Evolutionary conservation across 768 basidiomycete species (phyloP), one percentile per base, ranked within the genome.

Genomic region (Antrodiella citrinella): DNA sequence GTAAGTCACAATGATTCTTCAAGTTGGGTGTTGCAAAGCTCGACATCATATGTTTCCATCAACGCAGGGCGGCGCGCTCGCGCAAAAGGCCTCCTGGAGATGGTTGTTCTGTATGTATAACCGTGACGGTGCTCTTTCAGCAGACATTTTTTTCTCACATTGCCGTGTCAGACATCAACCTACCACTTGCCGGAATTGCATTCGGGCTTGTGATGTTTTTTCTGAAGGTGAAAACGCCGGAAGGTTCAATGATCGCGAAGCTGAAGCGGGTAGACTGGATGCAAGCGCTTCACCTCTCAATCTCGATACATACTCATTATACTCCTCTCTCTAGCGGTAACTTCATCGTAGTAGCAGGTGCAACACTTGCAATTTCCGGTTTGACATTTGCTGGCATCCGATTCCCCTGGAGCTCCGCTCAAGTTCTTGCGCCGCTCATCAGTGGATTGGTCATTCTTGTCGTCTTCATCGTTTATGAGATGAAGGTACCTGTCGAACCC

Each of bases 311-410:
- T 38, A 10, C 10, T 10, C 35, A 10, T n/a, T n/a, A n/a, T n/a
- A n/a, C n/a, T n/a, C n/a, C n/a, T n/a, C n/a, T n/a, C n/a, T n/a
- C n/a, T n/a, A 71, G 69, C 11, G 71, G 71, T 2, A 71, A 70
- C 51, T 12, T 57, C 2, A 57, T 72, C 19, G 55, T 69, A 41
- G 59, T 71, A 22, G 57, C 54, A 13, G 62, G 64, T 0, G 58
- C 67, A 0, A 65, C 65, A 1, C 57, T 64, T 1, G 55, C 59
- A 10, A 60, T 70, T 35, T 53, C 73, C 50, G 72, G 63, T 0
- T 53, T 76, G 7, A 72, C 70, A 2, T 74, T 69, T 66, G 74
- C 67, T 15, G 74, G 71, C 20, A 56, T 65, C 25, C 52, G 59
- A 1, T 72, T 70, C 62, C 44, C 68, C 0, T 76, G 74, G 74